Conservation (phyloP, 1,284 basidiomycete species). For the Puccinia sorghi region DNA sequence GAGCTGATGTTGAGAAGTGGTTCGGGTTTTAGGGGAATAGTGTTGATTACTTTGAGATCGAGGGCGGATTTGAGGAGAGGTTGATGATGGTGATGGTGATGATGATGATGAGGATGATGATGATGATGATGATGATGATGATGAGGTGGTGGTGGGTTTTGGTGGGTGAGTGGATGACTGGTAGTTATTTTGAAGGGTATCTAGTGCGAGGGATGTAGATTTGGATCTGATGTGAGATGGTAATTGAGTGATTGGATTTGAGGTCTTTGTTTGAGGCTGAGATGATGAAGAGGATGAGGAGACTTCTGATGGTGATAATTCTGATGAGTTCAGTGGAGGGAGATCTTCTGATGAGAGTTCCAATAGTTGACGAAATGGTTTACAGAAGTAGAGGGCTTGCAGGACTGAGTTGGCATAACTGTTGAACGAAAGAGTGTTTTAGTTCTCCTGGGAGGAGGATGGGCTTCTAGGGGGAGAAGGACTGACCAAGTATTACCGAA, state of each 20-base stretch:
- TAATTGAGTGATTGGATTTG: conserved; percentile 24
- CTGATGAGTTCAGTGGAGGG: conserved; percentile 52
- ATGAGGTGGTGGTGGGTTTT: neutral
- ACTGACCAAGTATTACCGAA: conserved; percentile 37
- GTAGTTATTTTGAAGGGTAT: conserved; percentile 9
- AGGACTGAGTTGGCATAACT: conserved; percentile 98
- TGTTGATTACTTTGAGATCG: conserved; percentile 12
- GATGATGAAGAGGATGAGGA: conserved; percentile 30
- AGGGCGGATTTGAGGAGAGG: neutral
- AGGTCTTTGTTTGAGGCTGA: conserved; percentile 36
- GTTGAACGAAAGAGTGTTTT: conserved; percentile 69
- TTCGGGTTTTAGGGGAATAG: neutral
- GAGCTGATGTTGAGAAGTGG: neutral
- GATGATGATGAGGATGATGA: no score
- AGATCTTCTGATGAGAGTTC: conserved; percentile 61
- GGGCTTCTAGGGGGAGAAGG: neutral
- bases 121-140: conserved; percentile 6
- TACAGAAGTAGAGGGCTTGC: conserved; percentile 87
- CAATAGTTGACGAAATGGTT: conserved; percentile 76
- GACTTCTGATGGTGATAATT: conserved; percentile 5
- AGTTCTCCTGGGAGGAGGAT: neutral
- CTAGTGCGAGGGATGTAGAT: neutral
- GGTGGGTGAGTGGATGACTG: neutral
- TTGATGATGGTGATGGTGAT: neutral
- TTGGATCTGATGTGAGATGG: conserved; percentile 57